These are phyloP conservation scores for Gamarada debralockiae DNA, from an alignment of 495 filamentous ascomycete species.

Conservation along the genomic window DNA sequence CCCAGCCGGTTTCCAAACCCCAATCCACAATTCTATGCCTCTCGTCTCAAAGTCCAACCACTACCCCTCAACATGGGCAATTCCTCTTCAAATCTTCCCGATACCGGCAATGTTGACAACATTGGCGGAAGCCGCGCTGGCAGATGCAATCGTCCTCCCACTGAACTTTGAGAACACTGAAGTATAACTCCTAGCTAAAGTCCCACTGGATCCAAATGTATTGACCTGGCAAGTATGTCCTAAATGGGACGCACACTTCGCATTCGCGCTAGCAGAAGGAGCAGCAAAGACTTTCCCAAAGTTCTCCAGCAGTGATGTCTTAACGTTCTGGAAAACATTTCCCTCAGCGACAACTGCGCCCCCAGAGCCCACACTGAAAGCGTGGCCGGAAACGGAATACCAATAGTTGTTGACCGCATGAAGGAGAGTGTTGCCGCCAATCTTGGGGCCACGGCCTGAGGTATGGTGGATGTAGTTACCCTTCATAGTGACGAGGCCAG, in stretches of 20 bases:
- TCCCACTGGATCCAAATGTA: no score
- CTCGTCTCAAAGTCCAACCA: no score
- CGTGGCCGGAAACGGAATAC: constrained; percentile 47
- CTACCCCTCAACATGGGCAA: no score
- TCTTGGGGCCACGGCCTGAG: constrained; percentile 48
- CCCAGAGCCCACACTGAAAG: constrained; percentile 50
- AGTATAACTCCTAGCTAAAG: no score
- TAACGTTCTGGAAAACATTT: constrained; percentile 55
- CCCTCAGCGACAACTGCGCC: constrained; percentile 53
- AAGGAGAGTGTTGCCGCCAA: constrained; percentile 42
- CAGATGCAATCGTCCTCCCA: no score
- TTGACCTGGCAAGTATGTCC: no score
- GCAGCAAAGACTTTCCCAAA: constrained; percentile 41
- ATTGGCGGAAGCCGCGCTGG: no score
- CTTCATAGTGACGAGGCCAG: constrained; percentile 38
- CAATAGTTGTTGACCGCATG: constrained; percentile 59
- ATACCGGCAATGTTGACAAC: no score
- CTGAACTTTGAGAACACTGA: no score
- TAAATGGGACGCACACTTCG: constrained; percentile 35
- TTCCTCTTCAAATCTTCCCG: no score
- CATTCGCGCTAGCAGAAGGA: constrained; percentile 26
- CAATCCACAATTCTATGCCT: no score
- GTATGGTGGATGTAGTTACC: constrained; percentile 50
- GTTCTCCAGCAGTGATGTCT: constrained; percentile 13
- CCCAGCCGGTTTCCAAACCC: no score